Conservation (phyloP, 1,284 basidiomycete genomes). For the Puccinia novopanici region DNA sequence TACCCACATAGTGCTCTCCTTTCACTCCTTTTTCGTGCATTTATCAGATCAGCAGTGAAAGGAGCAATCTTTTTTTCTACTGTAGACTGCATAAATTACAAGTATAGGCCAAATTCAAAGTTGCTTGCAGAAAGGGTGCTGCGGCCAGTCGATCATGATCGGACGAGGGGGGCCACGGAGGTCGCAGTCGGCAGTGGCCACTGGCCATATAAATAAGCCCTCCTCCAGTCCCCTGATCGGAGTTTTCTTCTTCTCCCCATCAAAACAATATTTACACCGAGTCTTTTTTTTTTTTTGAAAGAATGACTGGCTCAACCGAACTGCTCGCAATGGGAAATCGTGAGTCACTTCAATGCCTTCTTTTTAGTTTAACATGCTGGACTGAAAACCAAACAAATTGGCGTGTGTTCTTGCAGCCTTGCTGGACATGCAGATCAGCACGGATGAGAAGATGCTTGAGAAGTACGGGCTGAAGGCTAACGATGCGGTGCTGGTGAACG, state of each 20-base stretch:
- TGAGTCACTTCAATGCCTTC: constrained; percentile 51
- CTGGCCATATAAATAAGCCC: neutral
- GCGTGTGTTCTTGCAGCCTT: constrained; percentile 52
- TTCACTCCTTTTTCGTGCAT: no score
- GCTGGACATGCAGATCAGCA: constrained; percentile 61
- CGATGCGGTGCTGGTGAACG: constrained; percentile 92
- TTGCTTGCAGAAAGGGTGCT: no score
- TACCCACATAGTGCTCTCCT: no score
- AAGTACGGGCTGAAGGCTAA: constrained; percentile 93
- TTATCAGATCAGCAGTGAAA: no score
- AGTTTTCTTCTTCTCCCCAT: neutral
- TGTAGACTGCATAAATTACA: no score
- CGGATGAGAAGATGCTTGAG: constrained; percentile 78
- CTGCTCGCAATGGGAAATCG: constrained; percentile 58
- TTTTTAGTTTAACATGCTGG: neutral
- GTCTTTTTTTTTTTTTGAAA: no score
- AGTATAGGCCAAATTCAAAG: no score
- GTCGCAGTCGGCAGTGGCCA: no score
- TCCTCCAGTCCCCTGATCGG: neutral
- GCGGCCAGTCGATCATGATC: no score
- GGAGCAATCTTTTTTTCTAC: no score
- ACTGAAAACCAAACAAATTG: neutral
- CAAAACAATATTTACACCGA: no score
- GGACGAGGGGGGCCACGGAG: no score
- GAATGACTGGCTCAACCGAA: constrained; percentile 48